Evolutionary conservation across 148 eudicot genomes (phyloP), one percentile per base, ranked within the genome.

Genomic region (Persicaria maculosa): DNA sequence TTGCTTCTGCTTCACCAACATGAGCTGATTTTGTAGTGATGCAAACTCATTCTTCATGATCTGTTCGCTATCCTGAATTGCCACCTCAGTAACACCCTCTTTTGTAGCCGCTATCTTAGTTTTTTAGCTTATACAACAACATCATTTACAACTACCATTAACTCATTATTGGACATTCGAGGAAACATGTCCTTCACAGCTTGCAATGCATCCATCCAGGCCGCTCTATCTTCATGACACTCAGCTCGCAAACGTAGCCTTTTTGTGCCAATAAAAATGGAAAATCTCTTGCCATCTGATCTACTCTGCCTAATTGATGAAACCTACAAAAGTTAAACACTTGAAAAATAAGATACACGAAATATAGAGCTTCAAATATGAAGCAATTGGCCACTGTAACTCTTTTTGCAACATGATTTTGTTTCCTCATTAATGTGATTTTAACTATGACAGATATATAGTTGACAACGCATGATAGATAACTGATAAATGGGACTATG

Each of bases 141-240:
- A 75, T 74, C 74, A 12, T 83, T 81, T 25, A 79, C 36, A 50
- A 86, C 83, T 72, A 86, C 83, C 85, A 90, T 80, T 36, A 75
- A 81, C 80, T 80, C 44, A 85, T 87, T 31, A 82, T 50, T 52
- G 91, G 91, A 92, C 86, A 90, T 84, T 25, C 97, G 82, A 36
- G 98, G 98, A 73, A 91, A 93, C 97, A 93, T 84, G 74, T 91
- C 94, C 78, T 91, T 91, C 43, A 91, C 91, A 70, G 90, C 94
- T 78, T 86, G 89, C 85, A 93, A 80, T 17, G 97, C 94, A 69
- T 93, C 94, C 84, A 91, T 74, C 98, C 98, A 93, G 7, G 88
- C 77, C 20, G 79, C 76, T 70, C 92, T 79, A 80, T 93, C 98
- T 12, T 91, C 97, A 57, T 85, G 81, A 31, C 88, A 84, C 44